Percentiles rank a stretch among this genome's conserved stretches.
Evolutionary conservation across 2,329 filamentous ascomycete genomes (phyloP).

Genomic region (Aspergillus luchuensis): DNA sequence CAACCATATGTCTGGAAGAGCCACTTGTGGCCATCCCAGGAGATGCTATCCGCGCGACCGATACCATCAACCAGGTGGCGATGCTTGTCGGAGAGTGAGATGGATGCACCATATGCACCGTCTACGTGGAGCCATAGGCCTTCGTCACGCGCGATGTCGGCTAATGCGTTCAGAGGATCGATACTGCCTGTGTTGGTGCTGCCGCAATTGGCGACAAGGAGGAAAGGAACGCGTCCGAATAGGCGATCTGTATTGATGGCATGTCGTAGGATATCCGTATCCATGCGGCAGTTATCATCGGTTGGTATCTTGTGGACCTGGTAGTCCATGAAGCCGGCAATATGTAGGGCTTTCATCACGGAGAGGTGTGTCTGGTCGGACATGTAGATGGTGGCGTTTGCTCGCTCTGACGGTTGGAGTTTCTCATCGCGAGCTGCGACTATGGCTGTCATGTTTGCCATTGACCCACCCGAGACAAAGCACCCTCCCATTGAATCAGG

Average conservation of each 20-base stretch:
- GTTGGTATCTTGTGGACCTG: slow-evolving; percentile 19
- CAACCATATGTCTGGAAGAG: slow-evolving; percentile 30
- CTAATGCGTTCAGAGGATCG: slow-evolving; percentile 21
- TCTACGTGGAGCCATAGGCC: slow-evolving; percentile 30
- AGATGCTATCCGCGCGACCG: slow-evolving; percentile 22
- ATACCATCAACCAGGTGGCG: slow-evolving; percentile 15
- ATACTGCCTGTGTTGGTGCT: slow-evolving; percentile 23
- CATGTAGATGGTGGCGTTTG: slow-evolving; percentile 18
- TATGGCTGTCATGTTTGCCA: slow-evolving; percentile 27
- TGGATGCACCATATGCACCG: slow-evolving; percentile 25
- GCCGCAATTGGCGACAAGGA: slow-evolving; percentile 23
- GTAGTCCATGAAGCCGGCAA: slow-evolving; percentile 18
- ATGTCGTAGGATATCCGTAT: not conserved
- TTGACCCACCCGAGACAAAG: slow-evolving; percentile 25
- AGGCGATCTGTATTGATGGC: slow-evolving; percentile 11
- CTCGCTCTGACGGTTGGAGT: not conserved
- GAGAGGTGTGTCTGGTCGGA: slow-evolving; percentile 24
- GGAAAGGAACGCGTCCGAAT: slow-evolving; percentile 14
- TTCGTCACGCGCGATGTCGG: slow-evolving; percentile 12
- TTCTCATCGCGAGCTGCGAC: slow-evolving; percentile 22
- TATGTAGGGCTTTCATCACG: slow-evolving; percentile 16
- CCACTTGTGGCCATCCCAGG: slow-evolving; percentile 33
- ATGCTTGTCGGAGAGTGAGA: slow-evolving; percentile 17
- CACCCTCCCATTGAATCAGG: slow-evolving; percentile 19
- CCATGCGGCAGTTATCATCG: slow-evolving; percentile 12